phyloP scores from a whole-genome alignment of 148 eudicot genomes.

The Pharnaceum exiguum region DNA sequence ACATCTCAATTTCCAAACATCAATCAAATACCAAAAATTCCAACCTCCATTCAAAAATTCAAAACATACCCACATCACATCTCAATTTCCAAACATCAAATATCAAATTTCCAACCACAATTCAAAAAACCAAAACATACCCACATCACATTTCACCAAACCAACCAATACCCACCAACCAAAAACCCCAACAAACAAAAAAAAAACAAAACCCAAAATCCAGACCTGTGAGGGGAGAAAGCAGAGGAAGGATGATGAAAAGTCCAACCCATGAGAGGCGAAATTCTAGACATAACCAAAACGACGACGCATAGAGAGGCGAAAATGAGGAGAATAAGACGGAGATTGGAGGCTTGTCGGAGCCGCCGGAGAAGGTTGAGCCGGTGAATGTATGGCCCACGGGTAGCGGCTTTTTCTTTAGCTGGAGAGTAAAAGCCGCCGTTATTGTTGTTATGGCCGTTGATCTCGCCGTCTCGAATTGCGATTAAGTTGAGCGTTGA shows the following conservation, averaged over 20 bases:
- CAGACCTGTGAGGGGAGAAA: conserved; percentile 39
- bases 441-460: too few relatives aligned
- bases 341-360: conserved; percentile 31
- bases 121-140: not conserved
- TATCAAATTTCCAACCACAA: not conserved
- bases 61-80: too few relatives aligned
- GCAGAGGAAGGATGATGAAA: conserved; percentile 37
- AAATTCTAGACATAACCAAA: conserved; percentile 29
- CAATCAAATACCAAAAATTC: too few relatives aligned
- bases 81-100: too few relatives aligned
- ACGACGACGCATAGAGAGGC: conserved; percentile 19
- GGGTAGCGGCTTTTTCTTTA: conserved; percentile 60
- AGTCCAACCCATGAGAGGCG: conserved; percentile 43
- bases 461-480: conserved; percentile 36
- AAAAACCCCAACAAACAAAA: not conserved
- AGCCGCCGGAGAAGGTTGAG: conserved; percentile 38
- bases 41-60: not conserved
- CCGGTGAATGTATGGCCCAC: conserved; percentile 33
- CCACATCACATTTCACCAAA: too few relatives aligned
- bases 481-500: conserved; percentile 44
- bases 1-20: not conserved
- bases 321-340: conserved; percentile 26
- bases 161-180: too few relatives aligned
- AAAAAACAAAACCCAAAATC: not conserved
- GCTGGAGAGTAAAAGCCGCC: conserved; percentile 58